phyloP scores from a whole-genome alignment of 2,329 filamentous ascomycete species.

The Penicillium thymicola region DNA sequence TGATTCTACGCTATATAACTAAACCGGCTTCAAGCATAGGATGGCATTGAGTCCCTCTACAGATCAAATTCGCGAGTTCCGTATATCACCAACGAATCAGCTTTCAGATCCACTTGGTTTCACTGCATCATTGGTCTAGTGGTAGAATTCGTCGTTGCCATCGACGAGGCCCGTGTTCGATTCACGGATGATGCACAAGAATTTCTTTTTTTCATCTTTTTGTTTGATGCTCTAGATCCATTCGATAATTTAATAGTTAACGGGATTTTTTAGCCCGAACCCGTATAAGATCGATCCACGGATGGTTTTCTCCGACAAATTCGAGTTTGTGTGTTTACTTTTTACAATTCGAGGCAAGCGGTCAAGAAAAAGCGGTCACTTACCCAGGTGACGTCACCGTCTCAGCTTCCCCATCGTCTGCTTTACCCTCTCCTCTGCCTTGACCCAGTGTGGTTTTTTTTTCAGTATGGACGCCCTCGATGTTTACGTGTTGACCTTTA shows the following conservation, averaged over 20 bases:
- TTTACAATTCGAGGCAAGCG: not conserved
- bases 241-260: too few species aligned
- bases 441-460: not conserved
- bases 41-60: not conserved
- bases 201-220: slow-evolving; percentile 8
- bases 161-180: slow-evolving; percentile 48
- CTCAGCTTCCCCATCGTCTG: not conserved
- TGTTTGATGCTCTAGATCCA: too few species aligned
- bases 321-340: not conserved
- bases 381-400: slow-evolving; percentile 16
- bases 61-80: not conserved
- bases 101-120: not conserved
- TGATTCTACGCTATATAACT: slow-evolving; percentile 3
- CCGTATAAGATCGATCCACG: not conserved
- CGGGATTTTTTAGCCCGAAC: too few species aligned
- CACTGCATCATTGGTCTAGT: slow-evolving; percentile 45
- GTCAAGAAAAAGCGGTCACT: not conserved
- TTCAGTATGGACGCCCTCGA: slow-evolving; percentile 54
- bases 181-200: slow-evolving; percentile 40
- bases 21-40: not conserved
- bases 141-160: slow-evolving; percentile 47
- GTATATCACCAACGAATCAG: slow-evolving; percentile 9
- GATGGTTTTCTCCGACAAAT: not conserved
- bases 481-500: slow-evolving; percentile 82
- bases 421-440: not conserved